Evolutionary conservation across 2,329 filamentous ascomycete genomes (phyloP), one percentile per base, ranked within the genome.

Genomic region (Fusarium lyarnte): DNA sequence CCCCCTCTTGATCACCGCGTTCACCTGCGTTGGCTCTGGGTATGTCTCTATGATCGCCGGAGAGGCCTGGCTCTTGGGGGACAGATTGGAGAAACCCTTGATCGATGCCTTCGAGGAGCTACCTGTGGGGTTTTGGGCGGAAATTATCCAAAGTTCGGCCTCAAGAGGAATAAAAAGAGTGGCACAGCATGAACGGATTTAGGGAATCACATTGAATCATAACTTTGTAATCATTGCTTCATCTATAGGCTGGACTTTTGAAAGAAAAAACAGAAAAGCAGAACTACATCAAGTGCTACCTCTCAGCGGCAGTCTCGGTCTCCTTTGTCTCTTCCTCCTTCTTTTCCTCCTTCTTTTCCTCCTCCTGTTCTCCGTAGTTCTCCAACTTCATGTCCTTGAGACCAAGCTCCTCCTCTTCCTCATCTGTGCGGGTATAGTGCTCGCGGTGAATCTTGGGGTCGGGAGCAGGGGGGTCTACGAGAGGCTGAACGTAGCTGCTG

Each of bases 401-500:
- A 0, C 96, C 96, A 16, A 99, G 85, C 66, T 98, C 94, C 78
- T 99, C 96, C 83, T 97, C 94, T 79, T 99, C 96, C 81, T 98
- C 93, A 0, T 92, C 90, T 1, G 95, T 97, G 68, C 96, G 89
- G 66, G 93, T 89, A 81, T 99, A 99, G 35, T 93, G 92, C 83
- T 94, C 93, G 6, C 89, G 87, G 63, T 88, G 90, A 79, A 99
- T 92, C 82, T 96, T 92, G 21, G 92, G 92, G 79, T 99, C 96
- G 0, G 85, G 84, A 51, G 87, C 78, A 38, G 85, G 85, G 4
- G 93, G 92, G 74, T 94, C 92, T 29, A 94, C 93, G 67, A 97
- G 87, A 77, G 95, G 94, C 84, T 99, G 96, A 49, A 99, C 93
- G 79, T 97, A 99, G 79, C 94, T 97, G 81, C 93, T 93, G 16